Evolutionary conservation across 2,329 filamentous ascomycete genomes (phyloP), one percentile per base, ranked within the genome.

Genomic region (Fusarium robinianum): DNA sequence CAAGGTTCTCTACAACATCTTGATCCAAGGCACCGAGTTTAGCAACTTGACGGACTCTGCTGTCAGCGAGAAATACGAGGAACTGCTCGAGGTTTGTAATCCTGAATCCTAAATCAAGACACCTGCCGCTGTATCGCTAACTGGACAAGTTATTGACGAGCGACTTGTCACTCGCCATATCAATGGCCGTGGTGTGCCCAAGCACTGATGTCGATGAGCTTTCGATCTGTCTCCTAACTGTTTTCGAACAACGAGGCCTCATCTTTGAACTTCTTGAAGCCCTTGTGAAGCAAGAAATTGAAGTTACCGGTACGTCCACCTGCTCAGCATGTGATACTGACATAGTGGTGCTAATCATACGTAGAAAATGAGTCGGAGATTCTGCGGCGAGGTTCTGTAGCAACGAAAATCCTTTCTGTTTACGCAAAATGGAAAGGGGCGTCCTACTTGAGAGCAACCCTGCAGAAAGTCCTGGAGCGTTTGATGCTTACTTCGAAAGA

Each of bases 381-480:
- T 15, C 66, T 87, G 8, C 76, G 84, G n/a, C 74, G 83, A 35
- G 84, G 84, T 21, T 86, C 82, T 53, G 83, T 87, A 2, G 80
- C 82, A n/a, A 87, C 84, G 2, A 87, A 87, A 62, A 84, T 87
- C 77, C 72, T 87, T 3, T 85, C 84, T 1, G 75, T 86, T 6
- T 87, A 85, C 56, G 83, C 83, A 5, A 87, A 84, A 59, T 87
- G 84, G 84, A 87, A 86, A 66, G 84, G 84, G 9, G 70, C 76
- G 11, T 64, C 73, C 4, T 87, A 87, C 59, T 73, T 87, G 23
- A 80, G 79, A 54, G 71, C 73, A 10, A 87, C 84, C 2, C 69
- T 87, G 8, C 81, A 85, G 53, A 84, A 84, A 57, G 81, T 87
- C 3, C 67, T 87, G 2, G 82, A 86, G 61, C 72, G 83, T 35